Evolutionary conservation across 768 basidiomycete genomes (phyloP).

Genomic region (Tulasnella sp.): DNA sequence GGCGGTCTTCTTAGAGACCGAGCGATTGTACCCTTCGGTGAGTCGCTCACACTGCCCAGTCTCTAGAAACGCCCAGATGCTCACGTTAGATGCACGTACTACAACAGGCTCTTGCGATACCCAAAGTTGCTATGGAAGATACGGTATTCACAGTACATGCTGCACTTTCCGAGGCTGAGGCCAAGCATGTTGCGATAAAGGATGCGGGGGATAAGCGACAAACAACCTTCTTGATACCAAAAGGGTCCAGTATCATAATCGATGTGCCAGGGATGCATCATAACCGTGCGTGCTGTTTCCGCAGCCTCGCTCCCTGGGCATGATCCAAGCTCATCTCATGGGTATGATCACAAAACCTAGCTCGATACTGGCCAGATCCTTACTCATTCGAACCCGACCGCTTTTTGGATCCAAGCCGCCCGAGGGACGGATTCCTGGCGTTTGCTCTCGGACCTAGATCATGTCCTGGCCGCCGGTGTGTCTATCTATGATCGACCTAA

Average conservation of each 20-base stretch:
- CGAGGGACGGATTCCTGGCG: neutral
- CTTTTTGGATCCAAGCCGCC: conserved; percentile 6
- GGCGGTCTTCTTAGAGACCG: conserved; percentile 1
- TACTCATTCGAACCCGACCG: conserved; percentile 2
- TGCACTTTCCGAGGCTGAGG: neutral
- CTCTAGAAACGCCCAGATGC: too few relatives aligned
- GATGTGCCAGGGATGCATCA: neutral
- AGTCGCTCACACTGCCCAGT: neutral
- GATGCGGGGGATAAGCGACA: neutral
- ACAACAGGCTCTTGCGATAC: neutral
- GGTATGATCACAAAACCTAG: neutral
- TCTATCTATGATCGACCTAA: too few relatives aligned
- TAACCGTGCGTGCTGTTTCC: conserved; percentile 1
- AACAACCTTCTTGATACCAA: neutral
- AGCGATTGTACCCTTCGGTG: conserved; percentile 3
- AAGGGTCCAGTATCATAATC: neutral
- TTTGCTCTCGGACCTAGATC: too few relatives aligned
- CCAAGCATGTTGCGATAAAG: neutral
- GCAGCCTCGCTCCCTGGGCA: too few relatives aligned
- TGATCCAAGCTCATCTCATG: too few relatives aligned
- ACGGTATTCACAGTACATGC: neutral
- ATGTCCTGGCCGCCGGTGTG: too few relatives aligned
- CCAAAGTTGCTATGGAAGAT: neutral
- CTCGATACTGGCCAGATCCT: conserved; percentile 9
- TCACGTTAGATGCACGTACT: neutral